A percentile compares a stretch with the other conserved stretches of the same genome.
Conservation (phyloP, 2,329 filamentous ascomycete species). For the Aspergillus sp. region DNA sequence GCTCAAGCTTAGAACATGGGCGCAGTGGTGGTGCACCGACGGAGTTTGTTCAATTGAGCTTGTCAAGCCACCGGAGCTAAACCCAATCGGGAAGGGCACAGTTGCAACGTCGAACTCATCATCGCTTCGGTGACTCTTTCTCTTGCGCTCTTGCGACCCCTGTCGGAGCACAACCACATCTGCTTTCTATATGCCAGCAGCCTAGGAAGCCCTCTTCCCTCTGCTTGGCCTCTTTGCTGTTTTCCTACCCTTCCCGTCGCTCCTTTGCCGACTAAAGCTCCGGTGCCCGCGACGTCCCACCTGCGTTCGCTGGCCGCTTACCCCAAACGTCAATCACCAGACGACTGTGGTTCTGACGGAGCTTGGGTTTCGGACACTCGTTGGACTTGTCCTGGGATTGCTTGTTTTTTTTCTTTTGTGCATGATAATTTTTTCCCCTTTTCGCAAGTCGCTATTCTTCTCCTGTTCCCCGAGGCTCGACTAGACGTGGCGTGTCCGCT, state of each 20-base stretch:
- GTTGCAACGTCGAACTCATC: slow-evolving; percentile 18
- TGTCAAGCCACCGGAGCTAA: slow-evolving; percentile 15
- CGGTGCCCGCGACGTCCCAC: slow-evolving; percentile 28
- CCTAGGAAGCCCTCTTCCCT: slow-evolving; percentile 12
- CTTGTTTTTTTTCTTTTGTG: not conserved
- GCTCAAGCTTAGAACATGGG: no score
- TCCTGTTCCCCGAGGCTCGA: not conserved
- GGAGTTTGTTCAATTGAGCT: not conserved
- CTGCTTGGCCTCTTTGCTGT: slow-evolving; percentile 18
- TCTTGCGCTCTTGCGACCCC: slow-evolving; percentile 16
- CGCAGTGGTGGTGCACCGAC: not conserved
- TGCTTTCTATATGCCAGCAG: slow-evolving; percentile 18
- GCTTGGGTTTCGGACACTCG: not conserved
- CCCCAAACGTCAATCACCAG: slow-evolving; percentile 14
- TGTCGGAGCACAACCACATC: slow-evolving; percentile 18
- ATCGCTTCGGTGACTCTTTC: slow-evolving; percentile 8
- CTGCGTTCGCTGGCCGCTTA: slow-evolving; percentile 15
- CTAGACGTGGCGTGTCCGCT: slow-evolving; percentile 2
- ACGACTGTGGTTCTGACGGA: slow-evolving; percentile 12
- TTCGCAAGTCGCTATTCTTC: not conserved
- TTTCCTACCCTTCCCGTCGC: slow-evolving; percentile 21
- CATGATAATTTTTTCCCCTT: not conserved
- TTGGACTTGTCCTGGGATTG: slow-evolving; percentile 3
- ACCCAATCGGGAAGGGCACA: slow-evolving; percentile 17
- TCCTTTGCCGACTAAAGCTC: slow-evolving; percentile 25